Percentiles rank a stretch among this genome's conserved stretches.
Conservation (phyloP, 495 filamentous ascomycete genomes). For the Cairneyella variabilis region DNA sequence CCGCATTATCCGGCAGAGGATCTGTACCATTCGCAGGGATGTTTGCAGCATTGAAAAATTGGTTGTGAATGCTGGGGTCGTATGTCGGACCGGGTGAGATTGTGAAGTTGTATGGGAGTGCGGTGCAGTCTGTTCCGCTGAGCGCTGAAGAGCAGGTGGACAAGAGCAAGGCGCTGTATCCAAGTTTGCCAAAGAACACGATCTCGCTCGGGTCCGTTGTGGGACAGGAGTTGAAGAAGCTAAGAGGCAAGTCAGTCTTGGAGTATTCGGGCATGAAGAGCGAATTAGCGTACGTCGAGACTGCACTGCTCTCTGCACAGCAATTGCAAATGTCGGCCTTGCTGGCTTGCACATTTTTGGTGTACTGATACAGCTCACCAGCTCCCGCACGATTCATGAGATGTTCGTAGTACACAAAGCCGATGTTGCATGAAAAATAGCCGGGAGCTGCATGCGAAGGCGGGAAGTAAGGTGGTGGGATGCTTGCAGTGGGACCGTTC, state of each 20-base stretch:
- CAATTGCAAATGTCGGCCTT: not conserved
- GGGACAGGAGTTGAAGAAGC: slow-evolving; percentile 2
- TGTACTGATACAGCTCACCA: not conserved
- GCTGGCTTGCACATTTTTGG: too few relatives aligned
- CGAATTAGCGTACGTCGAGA: not conserved
- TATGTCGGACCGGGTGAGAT: not conserved
- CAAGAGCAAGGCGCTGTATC: not conserved
- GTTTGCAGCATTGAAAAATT: not conserved
- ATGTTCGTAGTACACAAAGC: not conserved
- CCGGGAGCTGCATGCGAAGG: not conserved
- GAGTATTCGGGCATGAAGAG: not conserved
- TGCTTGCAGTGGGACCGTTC: not conserved
- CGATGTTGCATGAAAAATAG: not conserved
- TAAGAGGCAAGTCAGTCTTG: not conserved
- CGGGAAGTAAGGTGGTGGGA: not conserved
- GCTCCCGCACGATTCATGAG: not conserved
- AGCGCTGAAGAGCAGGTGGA: not conserved
- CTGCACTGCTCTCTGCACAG: slow-evolving; percentile 2
- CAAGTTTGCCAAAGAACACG: not conserved
- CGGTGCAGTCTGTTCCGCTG: not conserved
- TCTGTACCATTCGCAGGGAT: not conserved
- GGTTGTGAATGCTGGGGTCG: too few relatives aligned
- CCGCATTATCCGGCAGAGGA: not conserved
- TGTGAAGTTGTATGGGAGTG: not conserved
- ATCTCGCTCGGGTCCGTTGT: not conserved